phyloP scores from a whole-genome alignment of 2,329 filamentous ascomycete genomes.

The Venturia pyrina region DNA sequence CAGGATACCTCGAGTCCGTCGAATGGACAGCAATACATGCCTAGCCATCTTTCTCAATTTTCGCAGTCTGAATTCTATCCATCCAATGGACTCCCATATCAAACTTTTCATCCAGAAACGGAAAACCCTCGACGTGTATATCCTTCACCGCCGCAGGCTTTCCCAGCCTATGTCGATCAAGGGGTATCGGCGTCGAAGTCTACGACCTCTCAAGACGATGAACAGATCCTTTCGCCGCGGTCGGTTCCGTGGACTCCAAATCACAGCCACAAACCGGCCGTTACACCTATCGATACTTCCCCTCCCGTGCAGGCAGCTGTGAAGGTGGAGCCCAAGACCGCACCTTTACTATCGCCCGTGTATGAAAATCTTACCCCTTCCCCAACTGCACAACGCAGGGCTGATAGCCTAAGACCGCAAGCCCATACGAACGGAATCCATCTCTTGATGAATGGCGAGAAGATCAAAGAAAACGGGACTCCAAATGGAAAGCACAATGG shows the following conservation, averaged over 20 bases:
- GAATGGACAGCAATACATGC: not conserved
- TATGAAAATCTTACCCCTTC: conserved; percentile 65
- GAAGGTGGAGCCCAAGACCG: conserved; percentile 48
- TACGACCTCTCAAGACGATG: not conserved
- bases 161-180: conserved; percentile 8
- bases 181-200: not conserved
- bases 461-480: not conserved
- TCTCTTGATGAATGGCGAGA: conserved; percentile 16
- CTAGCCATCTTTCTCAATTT: not conserved
- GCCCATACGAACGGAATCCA: conserved; percentile 17
- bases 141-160: conserved; percentile 6
- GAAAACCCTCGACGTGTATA: not conserved
- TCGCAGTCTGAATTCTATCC: not conserved
- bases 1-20: not conserved
- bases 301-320: conserved; percentile 46
- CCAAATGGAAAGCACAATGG: not conserved
- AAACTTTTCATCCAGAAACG: not conserved
- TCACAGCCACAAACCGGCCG: not conserved
- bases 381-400: conserved; percentile 49
- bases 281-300: conserved; percentile 16
- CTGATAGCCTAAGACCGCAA: conserved; percentile 28
- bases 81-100: not conserved
- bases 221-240: not conserved
- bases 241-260: not conserved
- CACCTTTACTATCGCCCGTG: conserved; percentile 56